Base-by-base conservation (phyloP, 768 basidiomycete genomes). In the Leccinum imitatum region DNA sequence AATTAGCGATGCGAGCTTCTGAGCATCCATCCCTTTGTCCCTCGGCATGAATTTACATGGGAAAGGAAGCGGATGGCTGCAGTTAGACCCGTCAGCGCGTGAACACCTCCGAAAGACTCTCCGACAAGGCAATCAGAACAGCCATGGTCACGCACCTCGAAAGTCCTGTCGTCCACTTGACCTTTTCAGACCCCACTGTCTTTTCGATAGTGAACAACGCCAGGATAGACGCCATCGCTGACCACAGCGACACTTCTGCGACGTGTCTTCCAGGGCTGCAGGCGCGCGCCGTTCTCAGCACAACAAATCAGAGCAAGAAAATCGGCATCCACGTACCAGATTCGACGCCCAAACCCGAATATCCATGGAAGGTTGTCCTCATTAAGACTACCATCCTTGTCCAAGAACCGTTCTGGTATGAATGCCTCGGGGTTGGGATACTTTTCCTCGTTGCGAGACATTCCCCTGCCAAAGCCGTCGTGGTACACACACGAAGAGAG, bases 1-100 rank as follows among this genome's bases (percentile, higher is more conserved):
- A 7, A 65, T 57, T 50, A 67, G 21, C 1, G 64, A 66, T 0
- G 56, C 58, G 1, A 68, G 48, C 31, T 54, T 69, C 25, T 50
- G 56, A 21, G 48, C 3, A 47, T 69, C 58, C 67, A 63, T 41
- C 39, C 39, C 39, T 41, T 41, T n/a, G 10, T 44, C 44, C 44
- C 44, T 44, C n/a, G 44, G 44, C 60, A 50, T 17, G 23, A 50
- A 23, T 14, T 14, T 27, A 17, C 48, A 50, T 3, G 48, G 47
- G 21, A 48, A 48, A 19, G 47, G 47, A 19, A 23, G 23, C 19
- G 47, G 47, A 48, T 48, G 47, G 11, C 47, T 48, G 23, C 21
- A 50, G 15, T 23, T 41, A 41, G 8, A 41, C 9, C 39, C 39
- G 9, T 41, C 39, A 41, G 39, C 39, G 39, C 39, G 37, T 39